phyloP scores from a whole-genome alignment of 345 rosid genomes.

The Capsella bursapastoris region DNA sequence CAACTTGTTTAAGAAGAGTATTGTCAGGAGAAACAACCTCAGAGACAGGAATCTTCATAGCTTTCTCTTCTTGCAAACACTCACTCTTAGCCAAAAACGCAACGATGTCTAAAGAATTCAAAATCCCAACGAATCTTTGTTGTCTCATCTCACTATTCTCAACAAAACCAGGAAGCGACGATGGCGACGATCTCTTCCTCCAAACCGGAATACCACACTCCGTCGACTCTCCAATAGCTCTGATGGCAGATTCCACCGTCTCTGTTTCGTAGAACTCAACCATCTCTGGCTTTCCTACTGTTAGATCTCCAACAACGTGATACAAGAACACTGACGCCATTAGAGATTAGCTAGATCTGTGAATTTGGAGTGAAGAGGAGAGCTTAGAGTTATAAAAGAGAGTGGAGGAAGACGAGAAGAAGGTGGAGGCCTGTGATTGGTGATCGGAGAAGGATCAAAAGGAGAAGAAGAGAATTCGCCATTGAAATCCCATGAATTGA shows the following conservation, averaged over 20 bases:
- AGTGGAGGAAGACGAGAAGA: constrained; percentile 82
- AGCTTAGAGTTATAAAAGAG: constrained; percentile 66
- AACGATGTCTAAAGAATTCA: constrained; percentile 83
- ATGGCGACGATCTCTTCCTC: constrained; percentile 59
- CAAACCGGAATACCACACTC: constrained; percentile 96
- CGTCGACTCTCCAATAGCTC: constrained; percentile 83
- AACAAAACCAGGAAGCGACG: constrained; percentile 49
- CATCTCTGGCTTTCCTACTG: constrained; percentile 97
- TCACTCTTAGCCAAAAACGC: constrained; percentile 75
- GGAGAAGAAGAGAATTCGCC: constrained; percentile 36
- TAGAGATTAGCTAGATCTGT: background rate
- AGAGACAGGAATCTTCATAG: constrained; percentile 82
- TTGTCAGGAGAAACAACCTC: constrained; percentile 66
- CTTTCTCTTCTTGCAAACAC: constrained; percentile 78
- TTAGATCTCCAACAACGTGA: constrained; percentile 97
- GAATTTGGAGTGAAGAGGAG: constrained; percentile 1
- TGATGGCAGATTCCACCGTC: constrained; percentile 82
- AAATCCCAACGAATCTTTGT: constrained; percentile 85
- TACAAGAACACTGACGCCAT: constrained; percentile 91
- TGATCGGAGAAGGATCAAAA: constrained; percentile 51
- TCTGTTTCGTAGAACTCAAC: constrained; percentile 83
- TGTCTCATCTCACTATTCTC: constrained; percentile 79
- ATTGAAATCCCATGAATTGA: constrained; percentile 40
- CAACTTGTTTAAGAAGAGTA: constrained; percentile 75
- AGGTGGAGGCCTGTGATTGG: constrained; percentile 61